A percentile compares a stretch with the other conserved stretches of the same genome.
Evolutionary conservation across 441 rosid genomes (phyloP).

Genomic region (Mallotus japonicus): DNA sequence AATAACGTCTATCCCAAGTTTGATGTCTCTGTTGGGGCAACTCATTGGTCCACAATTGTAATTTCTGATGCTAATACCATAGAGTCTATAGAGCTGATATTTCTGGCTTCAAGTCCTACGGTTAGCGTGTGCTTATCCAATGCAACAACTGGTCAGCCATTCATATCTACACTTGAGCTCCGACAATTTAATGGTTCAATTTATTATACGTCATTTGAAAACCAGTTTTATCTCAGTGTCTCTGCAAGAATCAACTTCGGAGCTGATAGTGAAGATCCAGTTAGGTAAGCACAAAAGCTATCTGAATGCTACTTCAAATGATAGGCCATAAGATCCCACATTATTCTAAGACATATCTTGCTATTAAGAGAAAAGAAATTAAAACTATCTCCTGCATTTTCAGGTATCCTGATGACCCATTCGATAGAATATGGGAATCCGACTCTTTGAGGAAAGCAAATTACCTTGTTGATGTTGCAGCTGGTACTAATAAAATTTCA

Average conservation of each 20-base stretch:
- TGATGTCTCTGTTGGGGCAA: conserved; percentile 84
- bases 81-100: conserved; percentile 72
- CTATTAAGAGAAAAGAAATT: background rate
- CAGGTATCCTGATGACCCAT: conserved; percentile 98
- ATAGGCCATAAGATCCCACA: background rate
- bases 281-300: conserved; percentile 52
- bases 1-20: conserved; percentile 88
- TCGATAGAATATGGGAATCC: conserved; percentile 94
- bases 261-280: conserved; percentile 71
- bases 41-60: conserved; percentile 90
- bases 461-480: conserved; percentile 92
- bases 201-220: conserved; percentile 59
- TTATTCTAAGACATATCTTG: background rate
- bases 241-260: conserved; percentile 97
- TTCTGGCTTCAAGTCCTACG: conserved; percentile 68
- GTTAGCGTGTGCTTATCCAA: conserved; percentile 86
- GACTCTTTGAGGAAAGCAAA: conserved; percentile 76
- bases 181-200: conserved; percentile 89
- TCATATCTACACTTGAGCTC: conserved; percentile 95
- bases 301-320: conserved; percentile 18
- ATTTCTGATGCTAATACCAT: conserved; percentile 71
- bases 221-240: conserved; percentile 64
- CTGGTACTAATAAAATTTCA: conserved; percentile 72
- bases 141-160: conserved; percentile 95
- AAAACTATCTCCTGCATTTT: conserved; percentile 21